Base-by-base conservation (phyloP, 2,329 filamentous ascomycete genomes). In the Paraconiothyrium sp. region DNA sequence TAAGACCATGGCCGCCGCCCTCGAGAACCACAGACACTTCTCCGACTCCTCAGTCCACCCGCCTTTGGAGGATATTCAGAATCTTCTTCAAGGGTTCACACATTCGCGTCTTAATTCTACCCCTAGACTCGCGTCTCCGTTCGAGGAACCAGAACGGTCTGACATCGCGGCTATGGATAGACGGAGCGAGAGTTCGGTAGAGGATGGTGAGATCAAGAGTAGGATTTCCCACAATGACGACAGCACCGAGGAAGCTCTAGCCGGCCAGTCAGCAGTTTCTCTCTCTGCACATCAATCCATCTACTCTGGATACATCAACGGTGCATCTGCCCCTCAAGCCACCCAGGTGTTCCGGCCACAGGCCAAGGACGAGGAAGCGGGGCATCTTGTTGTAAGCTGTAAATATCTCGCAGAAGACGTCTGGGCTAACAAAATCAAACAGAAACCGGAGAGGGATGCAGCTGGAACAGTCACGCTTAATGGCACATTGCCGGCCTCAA, bases 1-100 rank as follows among this genome's bases (percentile, higher is more conserved):
- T 52, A 52, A 52, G 22, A 10, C 49, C 49, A 52, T 52, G 49
- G 8, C 34, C 22, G 34, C 34, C 22, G 10, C 34, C 9, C 34
- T 39, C 49, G 20, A 52, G 22, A 8, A 2, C 24, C 5, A 1
- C 13, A 9, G 3, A 39, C 52, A 55, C 3, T n/a, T 2, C 16
- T 46, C 39, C 14, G 14, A 32, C 8, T 44, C 37, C 3, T 30
- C 39, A 6, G 16, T 34, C 52, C 20, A 55, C 39, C 16, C 24
- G 9, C 7, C 41, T 41, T 8, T 46, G 9, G 39, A 20, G 16
- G 34, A 27, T 16, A 52, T n/a, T 9, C 49, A 41, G 27, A 8
- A 32, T 2, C 2, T 35, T 6, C 8, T 24, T 13, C n/a, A 10
- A 24, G 20, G 9, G 43, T 13, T 10, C 10, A 46, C 2, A 8